phyloP scores from a whole-genome alignment of 768 basidiomycete species.

The Crucibulum laeve region DNA sequence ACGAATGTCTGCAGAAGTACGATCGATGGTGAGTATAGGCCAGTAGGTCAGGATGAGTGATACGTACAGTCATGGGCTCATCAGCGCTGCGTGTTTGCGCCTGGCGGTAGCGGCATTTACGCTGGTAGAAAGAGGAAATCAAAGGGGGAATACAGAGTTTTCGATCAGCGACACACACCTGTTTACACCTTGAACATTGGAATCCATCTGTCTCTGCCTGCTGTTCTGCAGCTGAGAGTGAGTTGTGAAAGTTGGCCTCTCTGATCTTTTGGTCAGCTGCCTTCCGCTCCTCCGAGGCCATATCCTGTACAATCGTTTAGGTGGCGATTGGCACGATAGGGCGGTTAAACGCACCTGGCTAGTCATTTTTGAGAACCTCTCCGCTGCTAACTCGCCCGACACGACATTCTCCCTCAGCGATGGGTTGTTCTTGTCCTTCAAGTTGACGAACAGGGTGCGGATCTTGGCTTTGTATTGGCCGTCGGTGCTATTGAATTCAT shows the following conservation, averaged over 20 bases:
- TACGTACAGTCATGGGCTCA: constrained; percentile 93
- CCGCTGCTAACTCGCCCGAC: constrained; percentile 68
- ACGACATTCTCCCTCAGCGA: constrained; percentile 80
- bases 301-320: constrained; percentile 64
- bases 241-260: constrained; percentile 85
- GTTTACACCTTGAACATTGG: constrained; percentile 94
- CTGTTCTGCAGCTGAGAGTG: constrained; percentile 83
- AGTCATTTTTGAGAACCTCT: constrained; percentile 73
- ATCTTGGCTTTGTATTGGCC: constrained; percentile 72
- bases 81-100: constrained; percentile 97
- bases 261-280: constrained; percentile 78
- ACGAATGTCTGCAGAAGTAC: constrained; percentile 70
- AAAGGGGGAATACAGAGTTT: background rate
- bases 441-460: constrained; percentile 84
- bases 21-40: background rate
- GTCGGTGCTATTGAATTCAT: constrained; percentile 38
- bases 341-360: constrained; percentile 54
- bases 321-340: background rate
- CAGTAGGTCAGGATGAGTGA: background rate
- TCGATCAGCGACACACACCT: constrained; percentile 37
- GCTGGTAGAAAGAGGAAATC: constrained; percentile 28
- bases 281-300: constrained; percentile 92
- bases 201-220: constrained; percentile 97
- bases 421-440: constrained; percentile 95
- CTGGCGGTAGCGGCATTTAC: constrained; percentile 90